Conservation (phyloP, 1,139 yeast species). For the Blastobotrys illinoisensis region DNA sequence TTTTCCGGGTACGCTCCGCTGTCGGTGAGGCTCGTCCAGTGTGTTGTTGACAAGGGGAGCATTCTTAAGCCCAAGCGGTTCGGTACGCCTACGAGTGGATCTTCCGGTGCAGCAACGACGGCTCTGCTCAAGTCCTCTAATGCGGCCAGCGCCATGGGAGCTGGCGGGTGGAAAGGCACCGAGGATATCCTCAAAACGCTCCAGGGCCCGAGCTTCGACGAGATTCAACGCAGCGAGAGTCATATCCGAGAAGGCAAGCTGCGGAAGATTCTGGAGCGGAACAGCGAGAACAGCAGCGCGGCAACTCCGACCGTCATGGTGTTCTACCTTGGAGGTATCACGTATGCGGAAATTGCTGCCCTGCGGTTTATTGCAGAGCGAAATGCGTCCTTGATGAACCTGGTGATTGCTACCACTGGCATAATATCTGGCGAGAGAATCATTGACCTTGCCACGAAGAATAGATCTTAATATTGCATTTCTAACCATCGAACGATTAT, state of each 20-base stretch:
- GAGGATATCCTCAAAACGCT: constrained; percentile 32
- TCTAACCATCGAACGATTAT: no score
- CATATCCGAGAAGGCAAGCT: constrained; percentile 32
- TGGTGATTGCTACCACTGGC: constrained; percentile 53
- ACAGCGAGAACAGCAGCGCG: constrained; percentile 22
- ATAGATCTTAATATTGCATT: background rate
- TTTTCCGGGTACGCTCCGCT: constrained; percentile 47
- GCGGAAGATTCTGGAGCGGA: constrained; percentile 31
- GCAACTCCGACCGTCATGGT: constrained; percentile 38
- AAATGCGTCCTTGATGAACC: constrained; percentile 26
- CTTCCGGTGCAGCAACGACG: constrained; percentile 1
- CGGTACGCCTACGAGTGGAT: background rate
- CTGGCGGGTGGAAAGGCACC: constrained; percentile 33
- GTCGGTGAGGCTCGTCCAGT: constrained; percentile 39
- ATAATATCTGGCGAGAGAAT: constrained; percentile 46
- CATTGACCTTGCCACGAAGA: constrained; percentile 23
- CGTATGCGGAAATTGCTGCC: constrained; percentile 69
- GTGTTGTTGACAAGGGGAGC: constrained; percentile 31
- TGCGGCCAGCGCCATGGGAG: constrained; percentile 7
- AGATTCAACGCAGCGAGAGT: constrained; percentile 27
- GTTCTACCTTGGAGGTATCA: constrained; percentile 71
- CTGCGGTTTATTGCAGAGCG: constrained; percentile 49
- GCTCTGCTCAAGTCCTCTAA: constrained; percentile 1
- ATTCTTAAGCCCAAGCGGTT: constrained; percentile 22
- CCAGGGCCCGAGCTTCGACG: constrained; percentile 36